phyloP scores from a whole-genome alignment of 495 filamentous ascomycete genomes.

The Penicilliopsis zonata region DNA sequence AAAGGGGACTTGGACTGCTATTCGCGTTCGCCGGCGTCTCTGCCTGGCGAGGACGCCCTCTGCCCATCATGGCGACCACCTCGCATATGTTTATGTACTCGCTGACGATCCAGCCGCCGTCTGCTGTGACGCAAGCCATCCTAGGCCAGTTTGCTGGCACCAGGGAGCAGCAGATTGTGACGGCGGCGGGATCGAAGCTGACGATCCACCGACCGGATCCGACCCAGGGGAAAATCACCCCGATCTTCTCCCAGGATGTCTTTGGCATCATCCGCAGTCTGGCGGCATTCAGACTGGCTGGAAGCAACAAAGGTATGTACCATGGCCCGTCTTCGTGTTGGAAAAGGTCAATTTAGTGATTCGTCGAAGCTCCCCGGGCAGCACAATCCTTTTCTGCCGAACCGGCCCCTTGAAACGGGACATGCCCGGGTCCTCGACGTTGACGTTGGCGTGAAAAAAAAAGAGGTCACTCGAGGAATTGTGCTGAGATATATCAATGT shows the following conservation, averaged over 20 bases:
- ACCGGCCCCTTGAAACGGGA: conserved; percentile 19
- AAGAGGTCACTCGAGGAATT: conserved; percentile 23
- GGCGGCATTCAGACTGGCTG: conserved; percentile 79
- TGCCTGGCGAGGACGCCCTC: conserved; percentile 9
- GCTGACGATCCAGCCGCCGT: conserved; percentile 82
- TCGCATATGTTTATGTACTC: conserved; percentile 98
- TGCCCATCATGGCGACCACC: conserved; percentile 80
- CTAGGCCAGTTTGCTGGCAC: conserved; percentile 89
- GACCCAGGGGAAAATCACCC: conserved; percentile 69
- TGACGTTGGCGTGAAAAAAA: conserved; percentile 20
- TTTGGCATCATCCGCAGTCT: conserved; percentile 89
- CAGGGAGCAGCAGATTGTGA: conserved; percentile 93
- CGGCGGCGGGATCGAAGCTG: conserved; percentile 80
- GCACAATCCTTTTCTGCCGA: conserved; percentile 30
- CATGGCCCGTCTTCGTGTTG: conserved; percentile 29
- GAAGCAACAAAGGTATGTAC: conserved; percentile 90
- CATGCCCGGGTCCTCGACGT: conserved; percentile 33
- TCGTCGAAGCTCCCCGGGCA: conserved; percentile 59
- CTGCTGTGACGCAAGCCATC: conserved; percentile 78
- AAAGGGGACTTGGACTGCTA: conserved; percentile 20
- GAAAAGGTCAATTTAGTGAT: conserved; percentile 81
- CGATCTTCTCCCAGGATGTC: conserved; percentile 79
- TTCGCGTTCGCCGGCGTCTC: conserved; percentile 10
- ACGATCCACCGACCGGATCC: conserved; percentile 81
- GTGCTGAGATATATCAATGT: conserved; percentile 51